A percentile compares a stretch with the other conserved stretches of the same genome.
Conservation (phyloP, 139 green algal species). For the Chlamydomonas urium region DNA sequence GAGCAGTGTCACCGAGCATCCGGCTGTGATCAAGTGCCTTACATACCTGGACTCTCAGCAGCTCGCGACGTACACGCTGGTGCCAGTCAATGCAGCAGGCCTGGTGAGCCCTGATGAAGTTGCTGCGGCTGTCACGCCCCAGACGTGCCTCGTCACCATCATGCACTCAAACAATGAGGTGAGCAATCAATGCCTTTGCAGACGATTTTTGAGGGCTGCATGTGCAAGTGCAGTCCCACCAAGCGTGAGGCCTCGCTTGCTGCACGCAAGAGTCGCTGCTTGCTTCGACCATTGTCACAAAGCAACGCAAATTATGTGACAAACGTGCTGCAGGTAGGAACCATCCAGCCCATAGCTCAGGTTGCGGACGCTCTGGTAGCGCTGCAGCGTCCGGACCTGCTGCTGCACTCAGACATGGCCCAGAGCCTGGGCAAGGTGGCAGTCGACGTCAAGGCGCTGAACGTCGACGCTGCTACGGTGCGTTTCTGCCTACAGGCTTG, state of each 20-base stretch:
- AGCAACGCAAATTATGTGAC: neutral
- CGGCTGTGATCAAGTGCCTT: slow-evolving; percentile 50
- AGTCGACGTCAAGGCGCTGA: slow-evolving; percentile 62
- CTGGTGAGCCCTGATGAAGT: slow-evolving; percentile 48
- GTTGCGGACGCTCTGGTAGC: slow-evolving; percentile 25
- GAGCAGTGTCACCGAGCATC: slow-evolving; percentile 64
- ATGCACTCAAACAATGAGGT: slow-evolving; percentile 88
- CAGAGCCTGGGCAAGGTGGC: slow-evolving; percentile 72
- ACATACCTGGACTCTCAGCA: slow-evolving; percentile 19
- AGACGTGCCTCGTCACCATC: slow-evolving; percentile 55
- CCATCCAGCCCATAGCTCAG: slow-evolving; percentile 46
- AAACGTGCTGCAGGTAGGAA: slow-evolving; percentile 39
- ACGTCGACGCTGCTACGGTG: slow-evolving; percentile 71
- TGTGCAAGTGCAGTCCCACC: neutral
- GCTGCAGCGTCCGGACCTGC: neutral
- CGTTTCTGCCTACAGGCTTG: no score
- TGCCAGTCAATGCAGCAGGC: slow-evolving; percentile 55
- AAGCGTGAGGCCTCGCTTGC: no score
- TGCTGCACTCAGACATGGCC: slow-evolving; percentile 73
- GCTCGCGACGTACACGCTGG: slow-evolving; percentile 48
- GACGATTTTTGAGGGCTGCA: neutral
- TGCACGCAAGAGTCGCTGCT: no score
- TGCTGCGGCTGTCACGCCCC: slow-evolving; percentile 25
- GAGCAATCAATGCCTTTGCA: slow-evolving; percentile 28
- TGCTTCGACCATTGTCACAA: neutral